A percentile compares a stretch with the other conserved stretches of the same genome.
phyloP scores from a whole-genome alignment of 768 basidiomycete species.

The Sistotremastrum niveocremeum region DNA sequence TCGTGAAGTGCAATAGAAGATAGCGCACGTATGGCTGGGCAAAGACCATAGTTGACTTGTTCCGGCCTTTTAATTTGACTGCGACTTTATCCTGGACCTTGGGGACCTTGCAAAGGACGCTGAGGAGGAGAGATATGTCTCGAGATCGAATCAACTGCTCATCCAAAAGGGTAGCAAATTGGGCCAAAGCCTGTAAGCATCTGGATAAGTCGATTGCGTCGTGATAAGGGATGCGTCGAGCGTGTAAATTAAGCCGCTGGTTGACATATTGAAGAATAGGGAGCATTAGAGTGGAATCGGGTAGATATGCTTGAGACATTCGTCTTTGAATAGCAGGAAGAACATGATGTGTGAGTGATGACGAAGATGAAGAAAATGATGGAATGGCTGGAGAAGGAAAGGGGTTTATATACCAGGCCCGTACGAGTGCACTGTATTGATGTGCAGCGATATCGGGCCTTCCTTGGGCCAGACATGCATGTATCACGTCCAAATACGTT shows the following conservation, averaged over 20 bases:
- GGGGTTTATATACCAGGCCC: too few relatives aligned
- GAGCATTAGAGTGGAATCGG: conserved; percentile 11
- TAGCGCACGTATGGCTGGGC: conserved; percentile 37
- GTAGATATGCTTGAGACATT: conserved; percentile 5
- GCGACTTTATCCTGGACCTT: conserved; percentile 26
- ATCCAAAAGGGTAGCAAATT: conserved; percentile 40
- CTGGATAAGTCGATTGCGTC: too few relatives aligned
- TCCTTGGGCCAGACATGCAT: conserved; percentile 12
- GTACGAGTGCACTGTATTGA: too few relatives aligned
- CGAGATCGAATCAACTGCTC: conserved; percentile 31
- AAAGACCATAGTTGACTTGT: conserved; percentile 16
- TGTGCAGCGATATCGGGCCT: too few relatives aligned
- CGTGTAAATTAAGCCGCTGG: conserved; percentile 15
- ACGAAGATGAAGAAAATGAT: too few relatives aligned
- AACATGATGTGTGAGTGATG: too few relatives aligned
- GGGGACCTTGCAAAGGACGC: conserved; percentile 33
- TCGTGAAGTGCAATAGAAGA: conserved; percentile 29
- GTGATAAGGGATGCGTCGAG: too few relatives aligned
- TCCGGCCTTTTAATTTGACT: conserved; percentile 16
- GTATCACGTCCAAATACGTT: conserved; percentile 17
- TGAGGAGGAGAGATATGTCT: conserved; percentile 31
- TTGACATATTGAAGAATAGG: conserved; percentile 7
- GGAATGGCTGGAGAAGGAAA: too few relatives aligned
- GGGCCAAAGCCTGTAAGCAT: conserved; percentile 44
- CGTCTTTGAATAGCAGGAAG: conserved; percentile 4